Conservation (phyloP, 2,329 filamentous ascomycete species). For the Cytospora leucostoma region DNA sequence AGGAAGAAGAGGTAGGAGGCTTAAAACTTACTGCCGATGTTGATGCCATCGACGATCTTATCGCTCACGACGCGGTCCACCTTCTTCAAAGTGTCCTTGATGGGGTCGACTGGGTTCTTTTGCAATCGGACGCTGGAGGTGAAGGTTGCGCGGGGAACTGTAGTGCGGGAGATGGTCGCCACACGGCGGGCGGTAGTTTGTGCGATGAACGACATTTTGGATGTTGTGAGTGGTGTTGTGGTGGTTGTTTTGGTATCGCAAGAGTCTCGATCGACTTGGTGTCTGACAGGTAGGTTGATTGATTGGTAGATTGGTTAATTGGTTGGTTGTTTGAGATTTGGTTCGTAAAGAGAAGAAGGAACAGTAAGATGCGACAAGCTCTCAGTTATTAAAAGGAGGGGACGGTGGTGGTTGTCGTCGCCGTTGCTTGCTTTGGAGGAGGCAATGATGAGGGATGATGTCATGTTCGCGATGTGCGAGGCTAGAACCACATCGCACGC, state of each 20-base stretch:
- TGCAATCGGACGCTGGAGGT: conserved; percentile 47
- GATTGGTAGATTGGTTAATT: background rate
- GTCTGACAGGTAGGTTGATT: conserved; percentile 9
- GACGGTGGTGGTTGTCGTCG: background rate
- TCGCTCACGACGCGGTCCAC: conserved; percentile 62
- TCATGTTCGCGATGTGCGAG: background rate
- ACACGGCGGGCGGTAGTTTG: conserved; percentile 48
- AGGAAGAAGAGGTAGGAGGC: background rate
- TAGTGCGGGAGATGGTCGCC: conserved; percentile 41
- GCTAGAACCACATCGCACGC: conserved; percentile 8
- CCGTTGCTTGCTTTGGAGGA: background rate
- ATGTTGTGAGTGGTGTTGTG: conserved; percentile 21
- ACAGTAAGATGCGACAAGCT: background rate
- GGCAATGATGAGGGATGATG: conserved; percentile 11
- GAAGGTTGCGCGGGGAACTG: conserved; percentile 48
- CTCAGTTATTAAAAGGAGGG: background rate
- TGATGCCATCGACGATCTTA: conserved; percentile 63
- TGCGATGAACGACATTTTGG: conserved; percentile 57
- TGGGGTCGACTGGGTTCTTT: conserved; percentile 54
- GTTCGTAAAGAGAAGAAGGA: conserved; percentile 4
- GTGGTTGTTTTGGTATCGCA: conserved; percentile 4
- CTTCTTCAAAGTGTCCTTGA: conserved; percentile 61
- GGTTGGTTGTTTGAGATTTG: conserved; percentile 14
- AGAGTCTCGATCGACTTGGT: conserved; percentile 4
- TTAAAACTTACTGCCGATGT: conserved; percentile 53